These are phyloP conservation scores for Amanita pallidorosea DNA, from an alignment of 768 basidiomycete genomes.

Conservation along the genomic window DNA sequence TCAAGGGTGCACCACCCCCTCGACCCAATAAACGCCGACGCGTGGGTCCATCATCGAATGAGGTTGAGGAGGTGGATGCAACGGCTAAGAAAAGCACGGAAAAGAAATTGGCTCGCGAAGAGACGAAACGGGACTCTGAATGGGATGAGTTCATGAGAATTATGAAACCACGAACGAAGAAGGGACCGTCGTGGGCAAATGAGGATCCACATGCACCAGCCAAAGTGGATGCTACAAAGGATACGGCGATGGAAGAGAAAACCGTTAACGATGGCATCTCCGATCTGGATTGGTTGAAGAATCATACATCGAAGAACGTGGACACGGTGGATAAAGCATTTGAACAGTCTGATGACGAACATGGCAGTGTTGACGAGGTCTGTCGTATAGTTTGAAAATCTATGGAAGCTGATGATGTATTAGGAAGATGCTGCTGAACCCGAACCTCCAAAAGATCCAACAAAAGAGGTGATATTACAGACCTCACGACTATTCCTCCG, in stretches of 20 bases:
- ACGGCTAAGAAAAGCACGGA: constrained; percentile 7
- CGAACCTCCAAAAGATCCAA: constrained; percentile 23
- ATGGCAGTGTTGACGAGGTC: constrained; percentile 3
- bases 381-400: neutral
- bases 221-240: constrained; percentile 7
- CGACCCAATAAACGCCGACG: constrained; percentile 64
- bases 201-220: constrained; percentile 17
- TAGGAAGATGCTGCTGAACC: constrained; percentile 4
- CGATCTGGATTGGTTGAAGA: constrained; percentile 69
- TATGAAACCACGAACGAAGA: constrained; percentile 54
- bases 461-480: constrained; percentile 46
- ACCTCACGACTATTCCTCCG: constrained; percentile 85
- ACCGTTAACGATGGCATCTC: constrained; percentile 31
- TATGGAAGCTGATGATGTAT: neutral
- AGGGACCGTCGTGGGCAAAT: constrained; percentile 60
- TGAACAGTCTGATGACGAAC: constrained; percentile 52
- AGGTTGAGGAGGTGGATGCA: constrained; percentile 8
- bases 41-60: constrained; percentile 21
- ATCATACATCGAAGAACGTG: constrained; percentile 42
- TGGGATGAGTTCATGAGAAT: constrained; percentile 63
- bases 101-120: constrained; percentile 10
- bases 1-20: constrained; percentile 56
- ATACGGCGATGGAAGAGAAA: constrained; percentile 9
- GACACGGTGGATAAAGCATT: constrained; percentile 38
- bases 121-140: constrained; percentile 20